Percentiles rank a stretch among this genome's conserved stretches.
phyloP scores from a whole-genome alignment of 108 stramenopile genomes.

The Cyclotella cryptica region DNA sequence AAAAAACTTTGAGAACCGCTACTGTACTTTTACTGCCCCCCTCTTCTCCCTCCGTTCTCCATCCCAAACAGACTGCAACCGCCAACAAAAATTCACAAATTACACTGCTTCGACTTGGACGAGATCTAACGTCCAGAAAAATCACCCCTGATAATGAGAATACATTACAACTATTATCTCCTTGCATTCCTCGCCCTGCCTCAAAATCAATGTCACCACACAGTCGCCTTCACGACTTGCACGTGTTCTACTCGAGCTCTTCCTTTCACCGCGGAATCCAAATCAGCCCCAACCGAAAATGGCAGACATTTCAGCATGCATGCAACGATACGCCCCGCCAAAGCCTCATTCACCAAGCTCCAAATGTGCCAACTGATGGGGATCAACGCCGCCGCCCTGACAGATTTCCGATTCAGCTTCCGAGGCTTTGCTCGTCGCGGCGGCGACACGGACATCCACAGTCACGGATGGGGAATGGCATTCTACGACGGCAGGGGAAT shows the following conservation, averaged over 20 bases:
- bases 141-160: too few species aligned
- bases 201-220: too few species aligned
- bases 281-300: neutral
- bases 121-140: too few species aligned
- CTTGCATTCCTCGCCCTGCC: too few species aligned
- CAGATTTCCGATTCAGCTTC: slow-evolving; percentile 86
- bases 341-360: slow-evolving; percentile 10
- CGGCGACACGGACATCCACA: slow-evolving; percentile 84
- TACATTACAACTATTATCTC: too few species aligned
- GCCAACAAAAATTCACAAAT: too few species aligned
- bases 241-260: neutral
- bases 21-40: too few species aligned
- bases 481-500: slow-evolving; percentile 68
- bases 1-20: too few species aligned
- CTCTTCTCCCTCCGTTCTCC: too few species aligned
- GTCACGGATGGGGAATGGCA: slow-evolving; percentile 89
- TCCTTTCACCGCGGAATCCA: neutral
- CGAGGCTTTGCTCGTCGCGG: slow-evolving; percentile 84
- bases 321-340: neutral
- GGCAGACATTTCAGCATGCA: neutral
- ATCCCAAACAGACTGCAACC: too few species aligned
- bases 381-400: slow-evolving; percentile 77
- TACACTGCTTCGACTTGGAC: too few species aligned
- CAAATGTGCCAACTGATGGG: slow-evolving; percentile 76
- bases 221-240: neutral